Evolutionary conservation across 2,329 filamentous ascomycete genomes (phyloP), one percentile per base, ranked within the genome.

Genomic region (Aureobasidium musti): DNA sequence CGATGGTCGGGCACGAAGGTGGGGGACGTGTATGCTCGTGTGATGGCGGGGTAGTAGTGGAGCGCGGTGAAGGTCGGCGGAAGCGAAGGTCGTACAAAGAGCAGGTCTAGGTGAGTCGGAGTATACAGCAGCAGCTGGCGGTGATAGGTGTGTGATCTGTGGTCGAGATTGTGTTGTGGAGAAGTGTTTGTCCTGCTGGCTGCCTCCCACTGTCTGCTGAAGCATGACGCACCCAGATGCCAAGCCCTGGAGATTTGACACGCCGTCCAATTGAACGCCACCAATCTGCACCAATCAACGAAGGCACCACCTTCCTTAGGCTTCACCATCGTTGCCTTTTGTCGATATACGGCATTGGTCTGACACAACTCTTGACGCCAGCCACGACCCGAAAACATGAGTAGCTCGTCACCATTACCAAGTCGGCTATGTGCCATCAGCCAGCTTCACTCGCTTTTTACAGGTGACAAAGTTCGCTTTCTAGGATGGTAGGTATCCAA

Each of bases 391-490:
- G 1, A 19, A 13, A 35, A n/a, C n/a, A 53, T 61, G 53, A 41
- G 28, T 49, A 53, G 35, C 30, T 53, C 63, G 57, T 66, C 70
- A 10, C 90, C 91, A 33, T 79, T 86, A 37, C 85, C 91, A 17
- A 79, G 77, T 56, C 77, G 71, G 39, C 75, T 83, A 11, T 86
- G 88, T 68, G 74, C 82, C 47, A 72, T 83, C 37, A 75, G 75
- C 13, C 78, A 82, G 63, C 71, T 83, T n/a, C 79, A 79, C 1
- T 74, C 80, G 66, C 80, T 83, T 54, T 77, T 78, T 26, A 68
- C 75, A 4, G 85, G 85, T n/a, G 85, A 87, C n/a, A 98, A 98
- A 79, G 89, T 97, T 68, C 89, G 94, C 68, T 96, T 98, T 77
- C 79, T 98, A 60, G 93, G 92, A 77, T 97, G 93, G 94, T 97